phyloP scores from a whole-genome alignment of 2,329 filamentous ascomycete genomes.

The Pyrenochaeta sp. region DNA sequence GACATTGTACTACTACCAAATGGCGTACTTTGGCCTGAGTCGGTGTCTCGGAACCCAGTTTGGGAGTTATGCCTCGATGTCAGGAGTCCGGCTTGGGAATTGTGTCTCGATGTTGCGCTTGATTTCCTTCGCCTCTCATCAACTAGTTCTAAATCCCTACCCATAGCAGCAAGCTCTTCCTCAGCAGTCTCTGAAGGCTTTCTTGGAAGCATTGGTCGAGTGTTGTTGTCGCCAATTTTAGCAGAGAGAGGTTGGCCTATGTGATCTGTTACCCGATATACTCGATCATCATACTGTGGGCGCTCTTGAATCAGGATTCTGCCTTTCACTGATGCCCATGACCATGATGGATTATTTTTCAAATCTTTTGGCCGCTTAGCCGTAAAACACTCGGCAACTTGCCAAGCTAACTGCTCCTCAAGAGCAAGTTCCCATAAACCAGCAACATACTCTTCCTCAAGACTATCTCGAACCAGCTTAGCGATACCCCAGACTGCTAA shows the following conservation, averaged over 20 bases:
- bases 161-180: constrained; percentile 5
- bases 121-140: constrained; percentile 10
- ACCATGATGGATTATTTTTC: constrained; percentile 20
- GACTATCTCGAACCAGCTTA: constrained; percentile 32
- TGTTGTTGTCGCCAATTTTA: background rate
- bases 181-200: constrained; percentile 4
- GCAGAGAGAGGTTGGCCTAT: constrained; percentile 11
- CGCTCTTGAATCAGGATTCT: constrained; percentile 2
- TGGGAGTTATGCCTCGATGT: background rate
- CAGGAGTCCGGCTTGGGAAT: background rate
- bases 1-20: background rate
- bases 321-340: constrained; percentile 22
- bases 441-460: constrained; percentile 27
- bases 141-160: constrained; percentile 2
- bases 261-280: constrained; percentile 14
- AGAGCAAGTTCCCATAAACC: constrained; percentile 30
- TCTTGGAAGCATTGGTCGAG: constrained; percentile 2
- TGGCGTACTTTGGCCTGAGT: background rate
- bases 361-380: constrained; percentile 8
- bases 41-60: background rate
- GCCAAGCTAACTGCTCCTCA: constrained; percentile 37
- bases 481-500: constrained; percentile 34
- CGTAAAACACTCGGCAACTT: constrained; percentile 3
- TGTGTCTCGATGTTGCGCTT: background rate
- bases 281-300: background rate